These are phyloP conservation scores for Spergularia bocconei DNA, from an alignment of 148 eudicot genomes.

Conservation along the genomic window DNA sequence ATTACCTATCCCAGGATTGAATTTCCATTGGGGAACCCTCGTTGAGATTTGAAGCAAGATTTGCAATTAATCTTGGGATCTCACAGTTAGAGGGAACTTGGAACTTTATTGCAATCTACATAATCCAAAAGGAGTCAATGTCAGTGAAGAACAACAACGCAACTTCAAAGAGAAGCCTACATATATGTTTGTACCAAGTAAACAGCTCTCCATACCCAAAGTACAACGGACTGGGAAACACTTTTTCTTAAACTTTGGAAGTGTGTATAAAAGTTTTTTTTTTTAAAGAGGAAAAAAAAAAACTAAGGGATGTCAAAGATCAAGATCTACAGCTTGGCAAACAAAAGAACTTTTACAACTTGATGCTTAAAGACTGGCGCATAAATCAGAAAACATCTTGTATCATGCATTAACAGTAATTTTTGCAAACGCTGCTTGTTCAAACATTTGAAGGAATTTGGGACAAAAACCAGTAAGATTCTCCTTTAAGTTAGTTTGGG, in stretches of 20 bases:
- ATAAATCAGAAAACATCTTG: background rate
- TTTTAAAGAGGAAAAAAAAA: too few relatives aligned
- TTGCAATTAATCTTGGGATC: slow-evolving; percentile 71
- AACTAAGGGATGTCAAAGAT: background rate
- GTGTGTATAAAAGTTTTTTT: too few relatives aligned
- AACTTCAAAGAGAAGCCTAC: background rate
- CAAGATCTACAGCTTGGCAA: background rate
- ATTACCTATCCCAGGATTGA: slow-evolving; percentile 92
- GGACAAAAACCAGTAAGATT: background rate
- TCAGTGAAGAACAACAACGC: background rate
- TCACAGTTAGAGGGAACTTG: slow-evolving; percentile 76
- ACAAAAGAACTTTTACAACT: background rate
- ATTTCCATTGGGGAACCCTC: slow-evolving; percentile 69
- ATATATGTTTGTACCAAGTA: slow-evolving; percentile 8
- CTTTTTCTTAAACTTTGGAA: background rate
- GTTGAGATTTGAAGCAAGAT: slow-evolving; percentile 70
- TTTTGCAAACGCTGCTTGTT: too few relatives aligned
- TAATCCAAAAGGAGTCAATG: slow-evolving; percentile 4
- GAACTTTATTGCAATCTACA: slow-evolving; percentile 87
- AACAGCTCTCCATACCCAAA: background rate
- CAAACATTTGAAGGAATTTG: too few relatives aligned
- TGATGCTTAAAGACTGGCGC: background rate
- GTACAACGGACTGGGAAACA: background rate
- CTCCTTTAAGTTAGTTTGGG: background rate
- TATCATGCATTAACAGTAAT: too few relatives aligned